Evolutionary conservation across 2,329 filamentous ascomycete species (phyloP), one percentile per base, ranked within the genome.

Genomic region (Rutstroemia sp.): DNA sequence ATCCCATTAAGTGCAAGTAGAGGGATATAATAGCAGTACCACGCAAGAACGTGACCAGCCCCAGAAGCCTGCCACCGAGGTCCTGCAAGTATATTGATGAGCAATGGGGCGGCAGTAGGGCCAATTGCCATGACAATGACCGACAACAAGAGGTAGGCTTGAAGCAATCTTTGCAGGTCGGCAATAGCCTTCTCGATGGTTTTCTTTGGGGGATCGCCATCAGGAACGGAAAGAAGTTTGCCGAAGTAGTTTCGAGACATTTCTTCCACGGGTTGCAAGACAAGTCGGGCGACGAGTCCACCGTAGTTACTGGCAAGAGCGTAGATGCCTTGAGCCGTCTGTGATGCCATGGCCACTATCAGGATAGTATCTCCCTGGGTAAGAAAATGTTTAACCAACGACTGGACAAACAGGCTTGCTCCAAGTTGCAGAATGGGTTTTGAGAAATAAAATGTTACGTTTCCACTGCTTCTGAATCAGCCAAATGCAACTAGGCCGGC

Each of bases 241-340:
- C 90, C 92, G 66, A 97, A 96, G 68, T 96, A 85, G 67, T 86
- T 91, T 41, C 95, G 86, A 61, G 88, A 92, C 70, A 87, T 92
- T 72, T 99, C 95, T 71, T 99, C 94, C 58, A 99, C 83, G 7
- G 94, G 95, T 67, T 97, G 94, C 70, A 99, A 92, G 51, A 99
- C 75, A 61, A 97, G 82, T 3, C 94, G 83, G 0, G 94, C 94
- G 27, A 95, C 75, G 0, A 99, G 80, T 2, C 92, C 89, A 21
- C 94, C 94, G 70, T 94, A 99, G 71, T 97, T 99, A 65, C 91
- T 91, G 52, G 92, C 94, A 5, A 99, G 79, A 0, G 92, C 90
- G 68, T 97, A 99, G 38, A 90, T 85, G 14, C 94, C 94, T 74
- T 97, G 94, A 4, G 92, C 87, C 44, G 83, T 77, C 1, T 94